Evolutionary conservation across 1,139 yeast genomes (phyloP).

Genomic region (Yamadazyma aaseri): DNA sequence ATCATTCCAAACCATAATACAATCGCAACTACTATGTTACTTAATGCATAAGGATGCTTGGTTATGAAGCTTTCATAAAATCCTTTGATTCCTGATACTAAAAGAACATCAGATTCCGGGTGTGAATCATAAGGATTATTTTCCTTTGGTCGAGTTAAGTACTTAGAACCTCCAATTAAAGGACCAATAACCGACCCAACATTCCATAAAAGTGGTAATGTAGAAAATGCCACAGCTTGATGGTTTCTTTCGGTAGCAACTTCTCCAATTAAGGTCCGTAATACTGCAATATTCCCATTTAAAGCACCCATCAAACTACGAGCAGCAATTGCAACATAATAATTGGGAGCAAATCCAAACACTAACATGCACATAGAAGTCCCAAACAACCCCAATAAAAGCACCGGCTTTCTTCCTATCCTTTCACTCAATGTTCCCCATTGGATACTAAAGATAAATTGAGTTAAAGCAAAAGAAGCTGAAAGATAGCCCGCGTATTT

Average conservation of each 20-base stretch:
- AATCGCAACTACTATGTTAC: slow-evolving; percentile 53
- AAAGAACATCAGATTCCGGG: too few species aligned
- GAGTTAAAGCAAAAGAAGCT: slow-evolving; percentile 54
- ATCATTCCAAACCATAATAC: slow-evolving; percentile 39
- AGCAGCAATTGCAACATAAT: slow-evolving; percentile 50
- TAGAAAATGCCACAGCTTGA: slow-evolving; percentile 61
- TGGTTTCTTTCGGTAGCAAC: slow-evolving; percentile 54
- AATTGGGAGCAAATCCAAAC: slow-evolving; percentile 54
- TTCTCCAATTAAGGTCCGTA: slow-evolving; percentile 62
- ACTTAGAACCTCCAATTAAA: slow-evolving; percentile 48
- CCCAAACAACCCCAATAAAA: slow-evolving; percentile 53
- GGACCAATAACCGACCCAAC: slow-evolving; percentile 53
- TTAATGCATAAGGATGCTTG: slow-evolving; percentile 55
- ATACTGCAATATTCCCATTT: slow-evolving; percentile 62
- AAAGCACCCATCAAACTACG: slow-evolving; percentile 54
- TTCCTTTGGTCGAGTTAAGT: slow-evolving; percentile 30
- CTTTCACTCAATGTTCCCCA: slow-evolving; percentile 60
- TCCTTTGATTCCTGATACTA: not conserved
- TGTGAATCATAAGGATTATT: slow-evolving; percentile 5
- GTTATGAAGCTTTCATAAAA: slow-evolving; percentile 5
- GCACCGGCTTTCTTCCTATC: slow-evolving; percentile 57
- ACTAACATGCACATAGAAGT: slow-evolving; percentile 45
- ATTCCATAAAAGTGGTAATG: slow-evolving; percentile 59
- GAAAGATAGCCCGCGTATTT: slow-evolving; percentile 60
- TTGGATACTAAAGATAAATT: slow-evolving; percentile 52